Evolutionary conservation across 192 early-diverging fungal species (phyloP).

Genomic region (Entomortierella beljakovae): DNA sequence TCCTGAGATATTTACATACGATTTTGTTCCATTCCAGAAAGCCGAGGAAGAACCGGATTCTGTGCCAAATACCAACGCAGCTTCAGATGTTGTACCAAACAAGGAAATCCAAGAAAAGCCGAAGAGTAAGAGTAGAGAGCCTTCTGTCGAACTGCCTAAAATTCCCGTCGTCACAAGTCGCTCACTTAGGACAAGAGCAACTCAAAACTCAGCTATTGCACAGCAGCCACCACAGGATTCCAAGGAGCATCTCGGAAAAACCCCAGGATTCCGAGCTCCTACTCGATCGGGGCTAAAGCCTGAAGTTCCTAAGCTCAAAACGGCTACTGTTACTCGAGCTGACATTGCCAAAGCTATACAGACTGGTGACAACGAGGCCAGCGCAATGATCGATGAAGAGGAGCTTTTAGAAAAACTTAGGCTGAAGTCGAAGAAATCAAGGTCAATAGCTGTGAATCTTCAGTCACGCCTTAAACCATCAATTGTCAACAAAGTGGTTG

Average conservation of each 20-base stretch:
- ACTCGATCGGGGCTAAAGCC: neutral
- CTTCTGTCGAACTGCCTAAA: slow-evolving; percentile 5
- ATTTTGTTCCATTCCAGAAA: slow-evolving; percentile 38
- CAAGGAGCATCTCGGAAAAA: slow-evolving; percentile 5
- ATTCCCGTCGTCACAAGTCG: slow-evolving; percentile 9
- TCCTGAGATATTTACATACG: slow-evolving; percentile 65
- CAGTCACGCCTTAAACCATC: slow-evolving; percentile 40
- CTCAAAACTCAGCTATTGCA: neutral
- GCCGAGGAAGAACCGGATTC: slow-evolving; percentile 16
- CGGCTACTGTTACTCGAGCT: slow-evolving; percentile 41
- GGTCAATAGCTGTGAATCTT: slow-evolving; percentile 26
- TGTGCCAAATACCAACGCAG: neutral
- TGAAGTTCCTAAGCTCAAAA: slow-evolving; percentile 42
- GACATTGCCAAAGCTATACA: slow-evolving; percentile 33
- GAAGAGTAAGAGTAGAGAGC: neutral
- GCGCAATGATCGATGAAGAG: slow-evolving; percentile 21
- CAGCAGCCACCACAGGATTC: neutral
- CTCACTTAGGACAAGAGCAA: slow-evolving; percentile 15
- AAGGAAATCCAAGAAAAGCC: neutral
- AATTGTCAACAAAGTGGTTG: slow-evolving; percentile 33
- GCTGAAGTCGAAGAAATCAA: slow-evolving; percentile 42
- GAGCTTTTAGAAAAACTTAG: slow-evolving; percentile 29
- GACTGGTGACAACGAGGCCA: slow-evolving; percentile 4
- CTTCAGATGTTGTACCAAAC: neutral
- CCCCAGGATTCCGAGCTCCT: slow-evolving; percentile 26